These are phyloP conservation scores for Cladobotryum mycophilum DNA, from an alignment of 2,329 filamentous ascomycete genomes.

Conservation along the genomic window DNA sequence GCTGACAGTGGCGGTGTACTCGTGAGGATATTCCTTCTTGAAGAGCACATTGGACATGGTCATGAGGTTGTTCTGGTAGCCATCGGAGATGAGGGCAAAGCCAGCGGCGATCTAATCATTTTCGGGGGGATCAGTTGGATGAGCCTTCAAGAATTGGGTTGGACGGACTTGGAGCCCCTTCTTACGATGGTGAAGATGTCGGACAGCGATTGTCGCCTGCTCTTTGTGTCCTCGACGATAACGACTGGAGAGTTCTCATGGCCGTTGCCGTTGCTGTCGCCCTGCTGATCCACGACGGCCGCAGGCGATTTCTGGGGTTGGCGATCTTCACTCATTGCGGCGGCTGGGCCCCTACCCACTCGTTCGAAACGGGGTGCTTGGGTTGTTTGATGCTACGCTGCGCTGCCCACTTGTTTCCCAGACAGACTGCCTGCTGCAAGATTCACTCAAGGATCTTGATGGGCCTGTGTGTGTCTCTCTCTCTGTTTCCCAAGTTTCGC, in stretches of 20 bases:
- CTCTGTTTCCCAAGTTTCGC: too few species aligned
- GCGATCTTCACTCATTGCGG: background rate
- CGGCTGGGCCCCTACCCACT: background rate
- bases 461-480: too few species aligned
- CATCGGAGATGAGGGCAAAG: conserved; percentile 29
- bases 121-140: background rate
- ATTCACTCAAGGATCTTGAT: too few species aligned
- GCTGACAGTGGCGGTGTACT: conserved; percentile 31
- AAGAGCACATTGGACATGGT: conserved; percentile 28
- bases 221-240: background rate
- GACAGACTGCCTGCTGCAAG: too few species aligned
- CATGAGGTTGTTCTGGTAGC: conserved; percentile 34
- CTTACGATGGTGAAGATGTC: conserved; percentile 23
- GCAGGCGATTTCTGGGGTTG: conserved; percentile 1
- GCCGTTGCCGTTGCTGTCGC: background rate
- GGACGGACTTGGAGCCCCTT: background rate
- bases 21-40: conserved; percentile 26
- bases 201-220: conserved; percentile 17
- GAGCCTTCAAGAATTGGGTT: too few species aligned
- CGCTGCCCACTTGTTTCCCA: too few species aligned
- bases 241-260: background rate
- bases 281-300: background rate
- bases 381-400: background rate
- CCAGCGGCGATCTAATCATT: conserved; percentile 23
- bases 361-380: background rate